Evolutionary conservation across 352 stramenopile species (phyloP), one percentile per base, ranked within the genome.

Genomic region (Plasmopara halstedii): DNA sequence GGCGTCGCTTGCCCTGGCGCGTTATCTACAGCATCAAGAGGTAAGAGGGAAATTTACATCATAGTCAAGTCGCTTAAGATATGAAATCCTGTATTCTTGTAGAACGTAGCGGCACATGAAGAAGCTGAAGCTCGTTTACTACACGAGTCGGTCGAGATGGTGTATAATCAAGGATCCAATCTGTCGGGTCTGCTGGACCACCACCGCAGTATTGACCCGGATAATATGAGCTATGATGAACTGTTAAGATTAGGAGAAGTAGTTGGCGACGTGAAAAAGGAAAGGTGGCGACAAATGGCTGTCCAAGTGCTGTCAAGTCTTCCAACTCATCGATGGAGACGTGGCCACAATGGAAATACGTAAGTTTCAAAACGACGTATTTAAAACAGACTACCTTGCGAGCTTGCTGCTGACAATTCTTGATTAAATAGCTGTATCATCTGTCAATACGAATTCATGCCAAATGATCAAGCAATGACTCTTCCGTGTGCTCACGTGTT

Each of bases 161-260:
- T 64, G 23, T 58, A 42, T 27, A 49, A 47, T 10, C 40, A 61
- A 20, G 53, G 6, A 21, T 26, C 25, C 21, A 27, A 42, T 4
- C 3, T 43, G 15, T 60, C 62, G 10, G 22, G 40, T 33, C 19
- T 65, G 3, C 8, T 34, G 17, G 21, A 19, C 18, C 50, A 63
- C 3, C 45, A 51, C 2, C 62, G 41, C 32, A 62, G 60, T 36
- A 62, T 89, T n/a, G 78, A 88, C 42, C 73, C 76, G 1, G 78
- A 88, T 39, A 83, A 71, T 50, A 90, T 90, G 78, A 81, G 67
- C 8, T 90, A 90, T 60, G 78, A 90, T 47, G 73, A 87, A 44
- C 56, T 90, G 3, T 31, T 90, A 27, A 59, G 75, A 20, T 62
- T 90, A 3, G 78, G 76, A 19, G 78, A 90, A 31, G 42, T 79